These are phyloP conservation scores for Nemania serpens DNA, from an alignment of 2,329 filamentous ascomycete genomes.

Conservation along the genomic window DNA sequence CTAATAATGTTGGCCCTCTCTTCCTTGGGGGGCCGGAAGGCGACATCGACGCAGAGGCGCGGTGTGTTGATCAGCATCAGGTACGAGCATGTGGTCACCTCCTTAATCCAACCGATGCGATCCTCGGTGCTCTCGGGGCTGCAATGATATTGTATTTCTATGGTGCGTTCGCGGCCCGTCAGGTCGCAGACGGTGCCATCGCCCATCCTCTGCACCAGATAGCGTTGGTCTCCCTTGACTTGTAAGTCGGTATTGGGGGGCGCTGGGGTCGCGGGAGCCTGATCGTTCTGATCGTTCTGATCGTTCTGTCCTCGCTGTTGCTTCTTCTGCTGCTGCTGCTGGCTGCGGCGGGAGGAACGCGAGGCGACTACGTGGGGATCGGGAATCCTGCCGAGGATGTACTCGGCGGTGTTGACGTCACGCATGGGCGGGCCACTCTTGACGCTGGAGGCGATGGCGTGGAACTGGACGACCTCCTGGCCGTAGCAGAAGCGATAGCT, in stretches of 20 bases:
- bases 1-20: constrained; percentile 76
- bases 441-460: constrained; percentile 71
- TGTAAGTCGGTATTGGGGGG: constrained; percentile 68
- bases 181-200: constrained; percentile 85
- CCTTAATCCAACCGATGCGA: constrained; percentile 90
- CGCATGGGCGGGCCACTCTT: constrained; percentile 75
- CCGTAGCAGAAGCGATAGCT: constrained; percentile 95
- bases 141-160: constrained; percentile 83
- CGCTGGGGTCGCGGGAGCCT: constrained; percentile 24
- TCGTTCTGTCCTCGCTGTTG: constrained; percentile 15
- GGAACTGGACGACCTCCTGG: constrained; percentile 85
- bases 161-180: constrained; percentile 77
- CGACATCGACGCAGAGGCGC: constrained; percentile 82
- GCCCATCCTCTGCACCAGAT: constrained; percentile 80
- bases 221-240: constrained; percentile 81
- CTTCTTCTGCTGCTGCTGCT: neutral
- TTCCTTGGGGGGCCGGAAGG: constrained; percentile 81
- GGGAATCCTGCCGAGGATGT: constrained; percentile 70
- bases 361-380: constrained; percentile 33
- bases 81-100: constrained; percentile 88
- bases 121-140: constrained; percentile 73
- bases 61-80: constrained; percentile 93
- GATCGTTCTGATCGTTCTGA: constrained; percentile 23
- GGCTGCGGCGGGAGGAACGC: constrained; percentile 34
- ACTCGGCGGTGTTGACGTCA: constrained; percentile 77